Base-by-base conservation (phyloP, 306 rosid species). In the Glycyrrhiza uralensis region DNA sequence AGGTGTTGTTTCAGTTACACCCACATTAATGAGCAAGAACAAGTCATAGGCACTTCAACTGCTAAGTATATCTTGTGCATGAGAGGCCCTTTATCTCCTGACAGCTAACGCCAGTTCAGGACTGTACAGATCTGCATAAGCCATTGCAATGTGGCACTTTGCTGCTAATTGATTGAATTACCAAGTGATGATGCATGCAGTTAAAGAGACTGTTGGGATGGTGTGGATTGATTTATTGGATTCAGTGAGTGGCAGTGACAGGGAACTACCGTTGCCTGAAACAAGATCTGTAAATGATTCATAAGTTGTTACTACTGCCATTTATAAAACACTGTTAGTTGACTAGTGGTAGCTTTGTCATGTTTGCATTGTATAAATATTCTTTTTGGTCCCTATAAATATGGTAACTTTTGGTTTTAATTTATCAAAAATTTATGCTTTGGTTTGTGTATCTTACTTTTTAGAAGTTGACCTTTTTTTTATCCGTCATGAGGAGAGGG, bases 1-100 rank as follows among this genome's bases (percentile, higher is more conserved):
- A 10, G 98, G 98, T 55, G 23, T 85, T 36, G 91, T 88, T 51
- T 86, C 96, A 29, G 75, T 92, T 24, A 82, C 96, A 2, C 98
- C 98, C 4, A 92, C 96, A 0, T 58, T 92, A 45, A 87, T 90
- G 55, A 80, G 83, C 80, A 91, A 88, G 86, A 75, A 38, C 30
- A 84, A 87, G 44, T 63, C 90, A 19, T 90, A 79, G 89, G 69
- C n/a, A 19, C 24, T 55, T 44, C 30, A 54, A 38, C 45, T 38
- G 42, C 42, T 1, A 36, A 36, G 2, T 36, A 12, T 2, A 12
- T 2, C 13, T 10, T 36, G 42, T 36, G 42, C 42, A 36, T 36
- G 38, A 36, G 38, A 36, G 13, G 42, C 42, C 13, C 12, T 36
- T 36, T 36, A 11, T 36, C 42, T 10, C 13, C 42, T 36, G 12